Base-by-base conservation (phyloP, 805 yeast genomes). In the Henningerozyma blattae region DNA sequence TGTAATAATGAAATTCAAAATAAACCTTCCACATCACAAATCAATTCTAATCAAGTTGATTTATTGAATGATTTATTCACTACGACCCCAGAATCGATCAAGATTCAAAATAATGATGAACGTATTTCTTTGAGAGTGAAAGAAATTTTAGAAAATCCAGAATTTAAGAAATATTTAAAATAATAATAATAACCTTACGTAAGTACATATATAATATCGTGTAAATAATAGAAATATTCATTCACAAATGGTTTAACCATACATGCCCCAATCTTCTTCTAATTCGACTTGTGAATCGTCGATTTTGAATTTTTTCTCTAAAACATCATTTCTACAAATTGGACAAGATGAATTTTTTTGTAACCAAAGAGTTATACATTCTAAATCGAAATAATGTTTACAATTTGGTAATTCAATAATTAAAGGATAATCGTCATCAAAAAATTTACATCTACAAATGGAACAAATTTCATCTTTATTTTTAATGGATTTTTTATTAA, bases 281-380 rank as follows among this genome's bases (percentile, higher is more conserved):
- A 71, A 72, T 32, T 73, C 74, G 15, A 65, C 81, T 34, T 73
- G 76, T 9, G 70, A 70, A 15, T 62, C 67, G 13, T 58, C 59
- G 13, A 54, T 50, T 5, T 43, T 38, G 10, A 27, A 9, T 53
- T 60, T 70, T 61, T 60, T 70, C 33, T 65, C 70, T 15, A 70
- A 52, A 18, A 87, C 72, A 48, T 85, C 77, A 39, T 69, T 73
- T 42, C 97, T 65, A 51, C 96, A 89, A 47, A 89, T 56, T 0
- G 97, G 97, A 50, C 97, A 87, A 0, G 84, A 78, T 2, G 70
- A 61, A 45, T 79, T 74, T 33, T 75, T 62, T 41, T 73, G 71
- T 34, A 89, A 63, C 97, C 97, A 87, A 0, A 94, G 91, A 0
- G 80, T 78, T 26, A 89, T 75, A 53, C 96, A 87, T 44, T 89